Conservation (phyloP, 2,329 filamentous ascomycete species). For the Xylaria sp. region DNA sequence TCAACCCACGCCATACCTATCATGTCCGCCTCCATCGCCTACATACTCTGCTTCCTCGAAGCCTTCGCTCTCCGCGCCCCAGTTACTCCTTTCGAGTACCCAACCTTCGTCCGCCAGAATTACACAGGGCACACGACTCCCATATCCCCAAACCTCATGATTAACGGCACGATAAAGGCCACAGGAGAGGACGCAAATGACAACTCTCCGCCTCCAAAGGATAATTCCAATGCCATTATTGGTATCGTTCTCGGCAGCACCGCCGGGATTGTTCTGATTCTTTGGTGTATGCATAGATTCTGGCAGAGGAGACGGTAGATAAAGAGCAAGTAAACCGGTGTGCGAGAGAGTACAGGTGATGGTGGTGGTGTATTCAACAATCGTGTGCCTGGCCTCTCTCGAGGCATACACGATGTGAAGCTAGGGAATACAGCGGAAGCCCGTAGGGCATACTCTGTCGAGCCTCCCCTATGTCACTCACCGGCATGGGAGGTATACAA, state of each 20-base stretch:
- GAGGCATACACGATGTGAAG: too few species aligned
- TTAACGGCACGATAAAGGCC: too few species aligned
- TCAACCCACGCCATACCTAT: too few species aligned
- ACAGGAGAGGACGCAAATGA: neutral
- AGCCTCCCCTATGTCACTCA: too few species aligned
- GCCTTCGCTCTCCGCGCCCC: neutral
- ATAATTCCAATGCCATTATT: neutral
- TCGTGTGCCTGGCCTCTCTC: too few species aligned
- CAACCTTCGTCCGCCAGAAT: neutral
- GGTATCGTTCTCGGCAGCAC: neutral
- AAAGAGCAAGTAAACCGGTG: neutral
- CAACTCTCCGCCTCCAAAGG: neutral
- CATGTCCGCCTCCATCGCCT: too few species aligned
- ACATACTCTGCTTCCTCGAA: neutral
- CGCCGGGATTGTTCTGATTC: neutral
- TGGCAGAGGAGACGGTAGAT: neutral
- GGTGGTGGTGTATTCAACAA: neutral
- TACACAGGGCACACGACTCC: neutral
- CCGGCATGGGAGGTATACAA: too few species aligned
- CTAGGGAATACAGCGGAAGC: too few species aligned
- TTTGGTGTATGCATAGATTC: neutral
- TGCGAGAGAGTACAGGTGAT: neutral
- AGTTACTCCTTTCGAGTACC: neutral
- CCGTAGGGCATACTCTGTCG: too few species aligned
- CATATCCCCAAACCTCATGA: neutral